Evolutionary conservation across 441 rosid species (phyloP).

Genomic region (Corymbia calophylla): DNA sequence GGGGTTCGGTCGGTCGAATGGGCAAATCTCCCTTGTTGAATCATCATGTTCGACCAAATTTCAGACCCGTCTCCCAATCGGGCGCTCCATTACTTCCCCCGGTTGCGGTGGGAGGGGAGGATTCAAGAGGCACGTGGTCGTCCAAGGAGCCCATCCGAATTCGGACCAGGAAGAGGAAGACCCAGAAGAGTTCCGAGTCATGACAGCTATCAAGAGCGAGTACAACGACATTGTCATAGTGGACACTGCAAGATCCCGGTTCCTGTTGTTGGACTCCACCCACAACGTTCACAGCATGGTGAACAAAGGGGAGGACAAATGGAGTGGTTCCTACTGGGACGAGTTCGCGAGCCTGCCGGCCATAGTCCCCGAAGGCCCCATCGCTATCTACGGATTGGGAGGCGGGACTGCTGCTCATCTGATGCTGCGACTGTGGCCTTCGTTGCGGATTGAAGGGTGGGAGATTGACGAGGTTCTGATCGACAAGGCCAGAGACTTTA

Average conservation of each 20-base stretch:
- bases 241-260: conserved; percentile 47
- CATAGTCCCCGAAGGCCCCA: conserved; percentile 61
- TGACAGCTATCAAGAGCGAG: conserved; percentile 44
- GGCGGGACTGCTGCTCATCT: conserved; percentile 90
- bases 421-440: conserved; percentile 80
- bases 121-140: background rate
- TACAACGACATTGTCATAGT: conserved; percentile 73
- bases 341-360: conserved; percentile 75
- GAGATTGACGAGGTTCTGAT: conserved; percentile 80
- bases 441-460: conserved; percentile 70
- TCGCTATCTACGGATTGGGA: conserved; percentile 84
- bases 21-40: background rate
- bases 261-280: conserved; percentile 79
- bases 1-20: background rate
- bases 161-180: conserved; percentile 11
- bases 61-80: background rate
- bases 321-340: conserved; percentile 88
- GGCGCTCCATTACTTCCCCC: background rate
- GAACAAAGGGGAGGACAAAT: conserved; percentile 46
- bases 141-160: background rate
- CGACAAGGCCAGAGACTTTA: conserved; percentile 55
- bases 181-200: conserved; percentile 43
- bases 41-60: background rate
- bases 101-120: background rate
- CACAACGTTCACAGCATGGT: conserved; percentile 70